Base-by-base conservation (phyloP, 2,329 filamentous ascomycete genomes). In the Colletotrichum australisinense region DNA sequence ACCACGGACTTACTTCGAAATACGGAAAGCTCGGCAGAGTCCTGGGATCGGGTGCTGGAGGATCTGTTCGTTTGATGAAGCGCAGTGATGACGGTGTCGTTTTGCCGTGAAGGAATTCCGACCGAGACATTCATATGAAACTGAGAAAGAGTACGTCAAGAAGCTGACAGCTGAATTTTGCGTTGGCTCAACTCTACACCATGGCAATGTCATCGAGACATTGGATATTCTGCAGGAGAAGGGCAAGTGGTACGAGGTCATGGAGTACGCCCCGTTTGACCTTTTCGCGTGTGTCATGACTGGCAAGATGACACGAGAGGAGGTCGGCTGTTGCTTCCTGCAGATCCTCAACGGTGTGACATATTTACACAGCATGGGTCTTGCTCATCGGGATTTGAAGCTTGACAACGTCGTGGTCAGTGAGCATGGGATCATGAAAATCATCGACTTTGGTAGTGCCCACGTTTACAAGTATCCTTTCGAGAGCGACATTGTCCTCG, bases 231-330 rank as follows among this genome's bases (percentile, higher is more conserved):
- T 99, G 12, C 94, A 97, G 77, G 97, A 99, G 84, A 97, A 96
- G 83, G 92, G 91, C 63, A 95, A 93, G 76, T 99, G 97, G 95
- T 99, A 95, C 79, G 96, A 98, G 80, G 97, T 99, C 55, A 99
- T 99, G 97, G 97, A 99, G 81, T 99, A 97, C 80, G 97, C 95
- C 12, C 97, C 97, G 0, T 99, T 88, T 79, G 97, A 99, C 81
- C 88, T 99, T 35, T 99, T 99, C 81, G 97, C 97, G 14, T 98
- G 97, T 76, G 97, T 99, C 76, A 99, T 99, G 97, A 98, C 97
- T 0, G 97, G 97, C 46, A 97, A 95, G 84, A 99, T 99, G 97
- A 91, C 91, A 53, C 92, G 95, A 72, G 93, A 97, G 77, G 97
- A 99, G 82, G 90, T 98, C 73, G 92, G 92, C 4, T 99, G 97